Evolutionary conservation across 1,284 basidiomycete species (phyloP), one percentile per base, ranked within the genome.

Genomic region (Apiotrichum gamsii): DNA sequence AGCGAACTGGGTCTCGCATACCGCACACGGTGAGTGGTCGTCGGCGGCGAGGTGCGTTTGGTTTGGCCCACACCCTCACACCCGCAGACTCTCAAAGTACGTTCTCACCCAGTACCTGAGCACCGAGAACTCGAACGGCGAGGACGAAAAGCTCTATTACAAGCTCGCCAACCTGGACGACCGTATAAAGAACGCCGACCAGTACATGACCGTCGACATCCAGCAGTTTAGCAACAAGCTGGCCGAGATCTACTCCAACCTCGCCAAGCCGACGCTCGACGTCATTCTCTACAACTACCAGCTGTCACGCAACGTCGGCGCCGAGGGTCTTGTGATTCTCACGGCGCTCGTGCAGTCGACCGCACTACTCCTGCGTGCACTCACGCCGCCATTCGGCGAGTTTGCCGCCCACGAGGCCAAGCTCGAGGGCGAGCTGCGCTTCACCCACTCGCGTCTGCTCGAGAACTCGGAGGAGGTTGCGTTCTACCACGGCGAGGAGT

Each of bases 401-500:
- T 96, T 94, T 65, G 84, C 94, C 0, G 85, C 90, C 1, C 68
- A 71, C 45, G 69, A 72, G 55, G 86, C 90, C 29, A 83, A 87
- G 34, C 80, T 97, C n/a, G 83, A 91, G 30, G 94, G 94, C 31
- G 78, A 80, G 46, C 79, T 96, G 51, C 83, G 91, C 11, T 93
- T 94, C 70, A 83, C 88, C 1, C 94, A 97, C 69, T 91, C 91
- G 16, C 81, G 93, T n/a, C 76, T 97, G 19, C 82, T 88, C 34
- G 91, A 96, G 69, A 90, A 91, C 60, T 80, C 89, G 2, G 94
- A 98, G 69, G 94, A 98, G 68, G 79, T 97, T 19, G 93, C 91
- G 0, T 87, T 98, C 66, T 87, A 93, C 72, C 83, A 85, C 47
- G 94, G 93, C 16, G 87, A 95, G 65, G 79, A 84, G 49, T 84